Evolutionary conservation across 108 stramenopile genomes (phyloP).

Genomic region (Seminavis robusta): DNA sequence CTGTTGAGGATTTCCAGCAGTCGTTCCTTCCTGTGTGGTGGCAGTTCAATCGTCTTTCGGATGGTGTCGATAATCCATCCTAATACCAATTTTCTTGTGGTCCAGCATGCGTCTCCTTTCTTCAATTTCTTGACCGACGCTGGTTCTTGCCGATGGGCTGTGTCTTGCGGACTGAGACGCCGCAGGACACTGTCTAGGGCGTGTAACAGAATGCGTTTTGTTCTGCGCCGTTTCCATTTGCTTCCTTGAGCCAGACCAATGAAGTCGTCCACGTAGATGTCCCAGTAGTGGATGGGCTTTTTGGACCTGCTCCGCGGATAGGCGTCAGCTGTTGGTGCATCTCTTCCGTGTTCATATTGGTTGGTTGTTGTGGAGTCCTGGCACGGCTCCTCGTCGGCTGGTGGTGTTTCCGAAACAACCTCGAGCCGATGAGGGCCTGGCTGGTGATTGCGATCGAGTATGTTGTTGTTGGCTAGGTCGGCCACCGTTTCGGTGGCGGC

Average conservation of each 20-base stretch:
- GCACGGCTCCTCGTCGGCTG: too few species aligned
- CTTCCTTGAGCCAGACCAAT: constrained; percentile 22
- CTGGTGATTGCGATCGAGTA: neutral
- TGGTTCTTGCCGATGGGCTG: constrained; percentile 27
- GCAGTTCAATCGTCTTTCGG: constrained; percentile 22
- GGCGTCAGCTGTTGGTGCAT: too few species aligned
- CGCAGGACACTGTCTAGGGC: constrained; percentile 23
- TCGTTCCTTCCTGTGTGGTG: constrained; percentile 20
- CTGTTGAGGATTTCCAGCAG: constrained; percentile 12
- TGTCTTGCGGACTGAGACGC: constrained; percentile 11
- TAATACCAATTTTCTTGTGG: constrained; percentile 21
- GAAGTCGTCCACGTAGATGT: constrained; percentile 47
- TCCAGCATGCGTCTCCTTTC: constrained; percentile 35
- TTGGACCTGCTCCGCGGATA: too few species aligned
- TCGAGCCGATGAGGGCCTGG: constrained; percentile 1
- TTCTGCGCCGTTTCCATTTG: neutral
- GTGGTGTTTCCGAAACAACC: neutral
- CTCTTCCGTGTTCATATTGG: too few species aligned
- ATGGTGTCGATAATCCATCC: constrained; percentile 37
- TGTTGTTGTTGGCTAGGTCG: constrained; percentile 22
- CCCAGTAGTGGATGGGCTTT: constrained; percentile 17
- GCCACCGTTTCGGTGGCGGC: constrained; percentile 34
- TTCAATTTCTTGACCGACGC: constrained; percentile 36
- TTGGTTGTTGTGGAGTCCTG: too few species aligned
- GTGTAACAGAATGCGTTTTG: constrained; percentile 18